Conservation (phyloP, 1,139 yeast species). For the Nakaseomyces kungkrabaensis region DNA sequence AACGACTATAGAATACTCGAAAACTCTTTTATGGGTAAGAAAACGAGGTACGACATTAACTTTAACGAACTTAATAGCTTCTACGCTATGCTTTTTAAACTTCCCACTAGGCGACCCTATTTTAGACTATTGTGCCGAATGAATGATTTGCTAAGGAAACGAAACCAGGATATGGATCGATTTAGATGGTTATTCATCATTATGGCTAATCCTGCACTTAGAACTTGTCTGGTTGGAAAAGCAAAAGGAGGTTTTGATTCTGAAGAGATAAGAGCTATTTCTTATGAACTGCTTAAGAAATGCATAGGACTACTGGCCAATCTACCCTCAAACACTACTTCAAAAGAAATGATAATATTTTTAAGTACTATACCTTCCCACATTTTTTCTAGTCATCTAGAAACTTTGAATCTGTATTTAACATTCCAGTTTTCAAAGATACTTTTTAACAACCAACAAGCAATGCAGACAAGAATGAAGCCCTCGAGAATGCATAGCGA, state of each 20-base stretch:
- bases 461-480: slow-evolving; percentile 5
- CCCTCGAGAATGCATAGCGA: slow-evolving; percentile 8
- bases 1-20: neutral
- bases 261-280: slow-evolving; percentile 44
- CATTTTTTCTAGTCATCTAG: slow-evolving; percentile 41
- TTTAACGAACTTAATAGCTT: slow-evolving; percentile 35
- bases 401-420: slow-evolving; percentile 50
- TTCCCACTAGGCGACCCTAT: slow-evolving; percentile 55
- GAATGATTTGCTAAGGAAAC: slow-evolving; percentile 38
- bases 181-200: slow-evolving; percentile 49
- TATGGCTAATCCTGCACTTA: slow-evolving; percentile 52
- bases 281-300: slow-evolving; percentile 58
- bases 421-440: slow-evolving; percentile 47
- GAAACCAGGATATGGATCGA: slow-evolving; percentile 26
- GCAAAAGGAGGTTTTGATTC: slow-evolving; percentile 28
- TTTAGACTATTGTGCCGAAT: slow-evolving; percentile 43
- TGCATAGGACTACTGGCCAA: slow-evolving; percentile 57
- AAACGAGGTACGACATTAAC: slow-evolving; percentile 26
- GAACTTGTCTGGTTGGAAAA: slow-evolving; percentile 36
- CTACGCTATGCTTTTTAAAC: slow-evolving; percentile 35
- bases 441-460: slow-evolving; percentile 14
- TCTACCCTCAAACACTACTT: slow-evolving; percentile 24
- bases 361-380: slow-evolving; percentile 37
- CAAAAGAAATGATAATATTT: slow-evolving; percentile 49
- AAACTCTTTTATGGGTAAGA: neutral